Evolutionary conservation across 2,329 filamentous ascomycete genomes (phyloP).

Genomic region (Aspergillus japonicus): DNA sequence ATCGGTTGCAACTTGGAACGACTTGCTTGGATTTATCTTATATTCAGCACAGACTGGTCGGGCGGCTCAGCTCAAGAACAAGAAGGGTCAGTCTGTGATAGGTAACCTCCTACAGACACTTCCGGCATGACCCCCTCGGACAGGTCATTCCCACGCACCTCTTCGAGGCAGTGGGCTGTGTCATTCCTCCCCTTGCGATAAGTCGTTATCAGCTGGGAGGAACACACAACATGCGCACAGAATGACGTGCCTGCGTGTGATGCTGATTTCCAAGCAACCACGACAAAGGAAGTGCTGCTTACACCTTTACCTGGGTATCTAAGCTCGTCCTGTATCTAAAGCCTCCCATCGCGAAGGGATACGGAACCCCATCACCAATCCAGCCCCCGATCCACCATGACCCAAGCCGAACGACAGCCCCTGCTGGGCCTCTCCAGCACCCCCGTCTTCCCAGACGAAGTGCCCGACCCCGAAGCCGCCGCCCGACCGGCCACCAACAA

Average conservation of each 20-base stretch:
- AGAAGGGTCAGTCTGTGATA: too few relatives aligned
- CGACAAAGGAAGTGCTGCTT: not conserved
- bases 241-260: slow-evolving; percentile 30
- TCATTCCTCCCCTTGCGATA: slow-evolving; percentile 3
- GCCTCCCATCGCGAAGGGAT: not conserved
- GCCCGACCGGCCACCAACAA: slow-evolving; percentile 46
- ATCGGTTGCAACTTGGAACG: not conserved
- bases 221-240: slow-evolving; percentile 22
- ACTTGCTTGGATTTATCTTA: not conserved
- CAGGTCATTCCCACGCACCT: not conserved
- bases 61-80: too few relatives aligned
- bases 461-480: not conserved
- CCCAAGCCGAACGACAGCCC: slow-evolving; percentile 21
- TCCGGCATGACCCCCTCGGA: not conserved
- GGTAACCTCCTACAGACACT: not conserved
- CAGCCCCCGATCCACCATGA: slow-evolving; percentile 17
- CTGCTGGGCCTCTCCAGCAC: slow-evolving; percentile 11
- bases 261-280: slow-evolving; percentile 6
- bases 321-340: not conserved
- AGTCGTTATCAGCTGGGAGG: slow-evolving; percentile 8
- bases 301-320: too few relatives aligned
- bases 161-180: not conserved
- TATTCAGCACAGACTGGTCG: not conserved
- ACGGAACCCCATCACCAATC: slow-evolving; percentile 10
- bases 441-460: not conserved